Evolutionary conservation across 208 protist genomes (phyloP), one percentile per base, ranked within the genome.

Genomic region (Acanthamoeba sp.): DNA sequence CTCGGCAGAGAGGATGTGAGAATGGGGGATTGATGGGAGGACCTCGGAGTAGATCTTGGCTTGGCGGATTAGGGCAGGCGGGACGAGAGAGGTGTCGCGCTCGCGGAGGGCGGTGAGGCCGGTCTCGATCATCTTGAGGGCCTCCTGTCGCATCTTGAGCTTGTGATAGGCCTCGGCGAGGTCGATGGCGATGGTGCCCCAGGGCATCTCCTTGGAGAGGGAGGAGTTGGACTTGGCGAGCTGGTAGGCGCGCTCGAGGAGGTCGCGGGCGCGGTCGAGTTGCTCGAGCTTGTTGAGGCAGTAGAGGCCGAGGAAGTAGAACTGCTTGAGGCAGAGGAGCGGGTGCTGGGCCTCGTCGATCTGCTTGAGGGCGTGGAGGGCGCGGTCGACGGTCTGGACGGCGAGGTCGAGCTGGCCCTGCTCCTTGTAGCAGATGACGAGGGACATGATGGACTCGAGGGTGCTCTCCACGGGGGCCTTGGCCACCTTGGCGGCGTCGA

Each of bases 101-200:
- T 84, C 73, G 73, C 73, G 73, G 40, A 84, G 42, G 42, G 73
- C 73, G 73, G 40, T 84, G 42, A 84, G 73, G 73, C 73, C 73
- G 40, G 40, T 29, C 42, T 84, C 73, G 40, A 84, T 84, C 73
- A 84, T 84, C 73, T 84, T 52, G 73, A 84, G 73, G 73, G 73
- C 73, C 73, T 84, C 73, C 42, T 84, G 24, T 9, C 73, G 73
- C 38, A 84, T 16, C 73, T 84, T 84, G 73, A 84, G 73, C 73
- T 84, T 84, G 73, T 84, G 73, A 38, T 84, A 84, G 73, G 73
- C 73, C 40, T 84, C 73, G 40, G 73, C 73, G 24, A 84, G 42
- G 42, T 84, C 73, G 42, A 84, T 84, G 73, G 73, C 73, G 42
- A 84, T 84, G 73, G 73, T 84, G 73, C 73, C 73, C 73, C 73